Percentiles rank a stretch among this genome's conserved stretches.
phyloP scores from a whole-genome alignment of 2,329 filamentous ascomycete genomes.

The Talaromyces marneffei region DNA sequence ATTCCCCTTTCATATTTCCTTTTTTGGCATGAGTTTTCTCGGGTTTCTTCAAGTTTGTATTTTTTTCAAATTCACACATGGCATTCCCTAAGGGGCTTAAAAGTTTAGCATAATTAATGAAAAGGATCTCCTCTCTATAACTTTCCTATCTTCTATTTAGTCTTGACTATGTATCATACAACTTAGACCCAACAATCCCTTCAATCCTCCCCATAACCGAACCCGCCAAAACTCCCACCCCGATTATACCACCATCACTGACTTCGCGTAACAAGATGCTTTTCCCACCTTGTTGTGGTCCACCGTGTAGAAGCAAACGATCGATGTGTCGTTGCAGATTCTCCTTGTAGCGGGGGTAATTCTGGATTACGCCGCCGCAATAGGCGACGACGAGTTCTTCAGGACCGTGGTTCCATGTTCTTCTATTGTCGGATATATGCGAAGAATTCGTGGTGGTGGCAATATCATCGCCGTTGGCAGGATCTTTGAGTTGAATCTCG shows the following conservation, averaged over 20 bases:
- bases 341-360: constrained; percentile 64
- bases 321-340: constrained; percentile 66
- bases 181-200: constrained; percentile 21
- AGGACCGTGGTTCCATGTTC: constrained; percentile 28
- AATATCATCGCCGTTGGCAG: background rate
- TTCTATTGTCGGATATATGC: constrained; percentile 6
- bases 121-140: background rate
- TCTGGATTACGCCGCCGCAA: constrained; percentile 69
- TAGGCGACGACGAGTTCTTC: constrained; percentile 67
- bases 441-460: background rate
- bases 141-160: background rate
- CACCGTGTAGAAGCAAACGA: constrained; percentile 37
- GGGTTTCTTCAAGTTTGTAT: background rate
- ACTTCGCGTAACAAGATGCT: constrained; percentile 46
- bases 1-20: background rate
- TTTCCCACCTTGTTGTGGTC: constrained; percentile 41
- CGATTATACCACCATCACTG: constrained; percentile 48
- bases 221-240: constrained; percentile 47
- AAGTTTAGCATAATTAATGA: background rate
- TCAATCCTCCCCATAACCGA: constrained; percentile 33
- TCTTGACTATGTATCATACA: constrained; percentile 7
- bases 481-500: constrained; percentile 48
- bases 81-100: background rate
- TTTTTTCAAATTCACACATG: background rate
- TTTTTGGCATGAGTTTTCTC: background rate